phyloP scores from a whole-genome alignment of 2,329 filamentous ascomycete species.

The Zymoseptoria passerinii region DNA sequence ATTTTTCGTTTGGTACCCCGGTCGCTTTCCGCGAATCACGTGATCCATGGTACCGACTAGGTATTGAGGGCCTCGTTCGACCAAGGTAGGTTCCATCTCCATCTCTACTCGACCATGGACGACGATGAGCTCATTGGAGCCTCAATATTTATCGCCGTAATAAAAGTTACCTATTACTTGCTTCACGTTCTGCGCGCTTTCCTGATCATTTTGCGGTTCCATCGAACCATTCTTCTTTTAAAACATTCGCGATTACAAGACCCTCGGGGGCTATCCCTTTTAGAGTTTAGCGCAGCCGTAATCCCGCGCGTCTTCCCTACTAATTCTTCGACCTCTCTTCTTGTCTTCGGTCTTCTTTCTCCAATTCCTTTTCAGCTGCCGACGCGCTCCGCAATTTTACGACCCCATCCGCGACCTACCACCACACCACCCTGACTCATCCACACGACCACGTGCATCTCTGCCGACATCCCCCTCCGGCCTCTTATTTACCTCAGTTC shows the following conservation, averaged over 20 bases:
- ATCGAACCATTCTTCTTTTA: not conserved
- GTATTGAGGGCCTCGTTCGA: not conserved
- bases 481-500: not conserved
- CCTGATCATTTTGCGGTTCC: not conserved
- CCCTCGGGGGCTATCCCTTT: no score
- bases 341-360: not conserved
- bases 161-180: not conserved
- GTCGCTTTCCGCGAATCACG: not conserved
- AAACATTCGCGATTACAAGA: not conserved
- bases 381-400: not conserved
- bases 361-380: not conserved
- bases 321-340: not conserved
- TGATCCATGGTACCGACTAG: not conserved
- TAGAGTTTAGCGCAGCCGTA: not conserved
- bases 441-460: conserved; percentile 6
- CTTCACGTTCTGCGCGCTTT: not conserved
- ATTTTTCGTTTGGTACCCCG: not conserved
- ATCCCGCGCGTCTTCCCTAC: not conserved
- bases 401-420: conserved; percentile 6
- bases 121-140: no score
- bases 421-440: conserved; percentile 4
- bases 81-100: not conserved
- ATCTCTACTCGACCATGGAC: not conserved
- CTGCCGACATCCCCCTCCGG: not conserved
- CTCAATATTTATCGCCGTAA: not conserved